These are phyloP conservation scores for Chaetothyriales sp. DNA, from an alignment of 2,329 filamentous ascomycete genomes.

Conservation along the genomic window DNA sequence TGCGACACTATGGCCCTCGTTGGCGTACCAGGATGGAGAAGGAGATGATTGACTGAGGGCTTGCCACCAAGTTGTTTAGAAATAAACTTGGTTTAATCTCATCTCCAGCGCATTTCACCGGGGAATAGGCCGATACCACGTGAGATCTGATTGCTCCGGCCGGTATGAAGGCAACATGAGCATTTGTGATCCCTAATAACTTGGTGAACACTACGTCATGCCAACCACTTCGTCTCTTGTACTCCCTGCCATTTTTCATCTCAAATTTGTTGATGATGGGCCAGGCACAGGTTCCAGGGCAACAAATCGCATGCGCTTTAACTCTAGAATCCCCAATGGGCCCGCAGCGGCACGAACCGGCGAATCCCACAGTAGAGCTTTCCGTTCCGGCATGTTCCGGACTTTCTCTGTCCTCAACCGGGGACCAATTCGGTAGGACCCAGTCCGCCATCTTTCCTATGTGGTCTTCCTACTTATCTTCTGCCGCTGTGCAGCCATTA, in stretches of 20 bases:
- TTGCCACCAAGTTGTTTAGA: not conserved
- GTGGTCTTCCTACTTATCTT: too few species aligned
- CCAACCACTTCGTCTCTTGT: too few species aligned
- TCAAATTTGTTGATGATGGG: too few species aligned
- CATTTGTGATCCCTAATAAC: not conserved
- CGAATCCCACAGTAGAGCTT: not conserved
- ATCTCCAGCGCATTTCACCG: not conserved
- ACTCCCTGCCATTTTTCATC: too few species aligned
- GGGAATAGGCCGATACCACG: not conserved
- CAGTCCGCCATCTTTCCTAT: too few species aligned
- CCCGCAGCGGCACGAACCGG: not conserved
- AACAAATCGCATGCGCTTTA: not conserved
- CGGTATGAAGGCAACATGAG: not conserved
- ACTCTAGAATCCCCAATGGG: not conserved
- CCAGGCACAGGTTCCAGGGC: not conserved
- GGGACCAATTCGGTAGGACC: too few species aligned
- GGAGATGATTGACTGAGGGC: slow-evolving; percentile 1
- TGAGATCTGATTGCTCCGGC: not conserved
- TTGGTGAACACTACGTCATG: too few species aligned
- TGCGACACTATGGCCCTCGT: slow-evolving; percentile 30
- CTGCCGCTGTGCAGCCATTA: too few species aligned
- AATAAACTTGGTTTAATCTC: not conserved
- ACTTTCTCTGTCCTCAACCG: too few species aligned
- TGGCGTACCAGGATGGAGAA: slow-evolving; percentile 17
- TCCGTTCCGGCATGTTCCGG: too few species aligned